Base-by-base conservation (phyloP, 23 red algal species). In the Chondrus crispus region DNA sequence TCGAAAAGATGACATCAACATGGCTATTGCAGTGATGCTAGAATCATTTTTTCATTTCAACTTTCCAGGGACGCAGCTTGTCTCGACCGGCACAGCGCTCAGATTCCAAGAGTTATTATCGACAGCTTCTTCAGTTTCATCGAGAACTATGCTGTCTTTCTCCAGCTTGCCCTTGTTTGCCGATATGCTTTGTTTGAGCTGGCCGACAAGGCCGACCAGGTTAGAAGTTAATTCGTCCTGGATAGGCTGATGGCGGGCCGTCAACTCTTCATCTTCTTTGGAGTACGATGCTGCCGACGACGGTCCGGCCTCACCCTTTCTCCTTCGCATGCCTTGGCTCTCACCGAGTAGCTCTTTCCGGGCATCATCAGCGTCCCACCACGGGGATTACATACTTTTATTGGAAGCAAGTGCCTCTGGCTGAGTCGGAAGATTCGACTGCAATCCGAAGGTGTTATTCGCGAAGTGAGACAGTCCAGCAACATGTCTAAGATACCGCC, bases 1-100 rank as follows among this genome's bases (percentile, higher is more conserved):
- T 30, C 82, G 81, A 19, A 93, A 95, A 18, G 93, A 95, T 58
- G 96, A 98, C 89, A 74, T 98, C 33, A 90, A 95, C 45, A 88
- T 87, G 24, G 96, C 96, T 63, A 95, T 98, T 28, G 83, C 90
- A 1, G 93, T 98, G n/a, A 95, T 93, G 84, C 68, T 98, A 24
- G 96, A 95, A 66, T 98, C 96, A 9, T 98, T 98, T 74, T 98
- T 98, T n/a, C n/a, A n/a, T n/a, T n/a, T n/a, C n/a, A n/a, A n/a
- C n/a, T n/a, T n/a, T n/a, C n/a, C n/a, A n/a, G n/a, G n/a, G n/a
- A n/a, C n/a, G n/a, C n/a, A n/a, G n/a, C n/a, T n/a, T n/a, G n/a
- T n/a, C n/a, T n/a, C n/a, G n/a, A n/a, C n/a, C n/a, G n/a, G n/a
- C n/a, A n/a, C n/a, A n/a, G n/a, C n/a, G n/a, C n/a, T n/a, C n/a